Conservation (phyloP, 805 yeast genomes). For the Candida caryicola region DNA sequence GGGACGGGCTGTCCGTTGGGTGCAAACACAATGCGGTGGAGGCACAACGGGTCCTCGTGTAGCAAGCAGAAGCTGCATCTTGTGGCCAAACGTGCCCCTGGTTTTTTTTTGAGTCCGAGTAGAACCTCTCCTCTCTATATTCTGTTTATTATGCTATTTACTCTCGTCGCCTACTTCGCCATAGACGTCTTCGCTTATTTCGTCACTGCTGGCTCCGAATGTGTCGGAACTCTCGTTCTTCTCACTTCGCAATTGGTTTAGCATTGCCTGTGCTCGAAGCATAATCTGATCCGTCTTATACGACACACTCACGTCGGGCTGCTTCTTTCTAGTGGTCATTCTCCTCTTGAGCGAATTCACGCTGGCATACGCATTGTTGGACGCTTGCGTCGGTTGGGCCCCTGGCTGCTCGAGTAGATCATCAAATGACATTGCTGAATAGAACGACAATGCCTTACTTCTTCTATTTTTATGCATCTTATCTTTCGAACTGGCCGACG, state of each 20-base stretch:
- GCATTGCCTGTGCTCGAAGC: conserved; percentile 41
- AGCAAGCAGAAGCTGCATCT: no score
- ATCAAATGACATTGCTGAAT: conserved; percentile 27
- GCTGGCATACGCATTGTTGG: conserved; percentile 32
- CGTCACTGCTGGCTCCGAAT: conserved; percentile 2
- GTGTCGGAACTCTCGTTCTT: conserved; percentile 3
- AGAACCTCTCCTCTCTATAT: no score
- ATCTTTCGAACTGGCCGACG: conserved; percentile 14
- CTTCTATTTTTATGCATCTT: conserved; percentile 22
- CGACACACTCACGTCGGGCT: conserved; percentile 4
- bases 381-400: not conserved
- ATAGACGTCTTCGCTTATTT: not conserved
- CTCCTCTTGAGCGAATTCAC: conserved; percentile 37
- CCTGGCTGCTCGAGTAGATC: conserved; percentile 13
- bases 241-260: conserved; percentile 30
- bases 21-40: no score
- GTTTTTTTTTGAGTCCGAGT: no score
- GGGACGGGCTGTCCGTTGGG: no score
- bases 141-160: no score
- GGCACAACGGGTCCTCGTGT: no score
- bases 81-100: no score
- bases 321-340: conserved; percentile 30
- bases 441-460: conserved; percentile 33
- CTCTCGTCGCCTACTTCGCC: not conserved
- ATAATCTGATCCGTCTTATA: conserved; percentile 25